These are phyloP conservation scores for Tympanopsis confertula DNA, from an alignment of 2,329 filamentous ascomycete genomes.

Conservation along the genomic window DNA sequence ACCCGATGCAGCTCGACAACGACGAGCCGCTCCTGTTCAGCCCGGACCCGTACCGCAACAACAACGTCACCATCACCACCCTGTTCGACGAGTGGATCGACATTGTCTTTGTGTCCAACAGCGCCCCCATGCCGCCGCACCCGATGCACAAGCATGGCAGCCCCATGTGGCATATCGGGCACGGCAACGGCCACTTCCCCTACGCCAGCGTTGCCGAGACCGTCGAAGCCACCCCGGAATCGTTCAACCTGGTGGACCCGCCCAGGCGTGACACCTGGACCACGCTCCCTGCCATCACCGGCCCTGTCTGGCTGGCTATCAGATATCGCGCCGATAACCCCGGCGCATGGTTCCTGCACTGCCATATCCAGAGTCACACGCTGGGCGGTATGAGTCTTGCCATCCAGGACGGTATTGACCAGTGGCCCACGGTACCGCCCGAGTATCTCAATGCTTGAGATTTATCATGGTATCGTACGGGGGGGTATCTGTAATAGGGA, in stretches of 20 bases:
- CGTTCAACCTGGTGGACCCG: constrained; percentile 45
- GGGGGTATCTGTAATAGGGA: too few relatives aligned
- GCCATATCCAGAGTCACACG: constrained; percentile 41
- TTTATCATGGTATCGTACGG: too few relatives aligned
- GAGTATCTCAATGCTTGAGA: too few relatives aligned
- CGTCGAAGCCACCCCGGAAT: constrained; percentile 25
- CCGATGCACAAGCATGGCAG: constrained; percentile 55
- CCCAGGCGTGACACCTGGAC: constrained; percentile 36
- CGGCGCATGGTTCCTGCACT: constrained; percentile 42
- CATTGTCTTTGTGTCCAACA: constrained; percentile 33
- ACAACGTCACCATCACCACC: constrained; percentile 36
- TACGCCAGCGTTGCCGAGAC: constrained; percentile 43
- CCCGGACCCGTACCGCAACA: constrained; percentile 18
- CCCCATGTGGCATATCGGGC: constrained; percentile 45
- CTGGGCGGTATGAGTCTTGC: constrained; percentile 41
- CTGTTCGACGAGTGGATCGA: constrained; percentile 39
- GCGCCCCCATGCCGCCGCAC: constrained; percentile 37
- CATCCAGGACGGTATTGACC: constrained; percentile 33
- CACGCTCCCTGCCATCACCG: constrained; percentile 18
- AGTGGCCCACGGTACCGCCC: constrained; percentile 25
- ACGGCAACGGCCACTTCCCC: constrained; percentile 34
- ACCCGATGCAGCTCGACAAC: constrained; percentile 22
- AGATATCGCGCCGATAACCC: constrained; percentile 40
- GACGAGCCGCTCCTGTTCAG: constrained; percentile 32
- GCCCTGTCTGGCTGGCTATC: constrained; percentile 32